Base-by-base conservation (phyloP, 108 stramenopile genomes). In the Nannochloropsis granulata region DNA sequence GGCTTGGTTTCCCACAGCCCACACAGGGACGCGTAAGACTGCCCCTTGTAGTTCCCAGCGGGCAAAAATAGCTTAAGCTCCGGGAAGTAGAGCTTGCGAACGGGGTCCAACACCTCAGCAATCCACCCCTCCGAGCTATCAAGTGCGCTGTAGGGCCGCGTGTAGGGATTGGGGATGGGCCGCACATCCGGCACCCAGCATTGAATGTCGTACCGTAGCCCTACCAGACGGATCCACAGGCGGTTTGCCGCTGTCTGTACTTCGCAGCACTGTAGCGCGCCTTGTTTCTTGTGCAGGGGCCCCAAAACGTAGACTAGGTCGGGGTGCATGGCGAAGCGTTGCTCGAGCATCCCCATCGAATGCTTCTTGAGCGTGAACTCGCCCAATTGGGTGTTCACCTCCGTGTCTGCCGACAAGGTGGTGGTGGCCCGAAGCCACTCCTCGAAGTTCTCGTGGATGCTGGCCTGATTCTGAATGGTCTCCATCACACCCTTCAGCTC, bases 301-400 rank as follows among this genome's bases (percentile, higher is more conserved):
- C 84, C 87, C 42, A 90, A 88, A 13, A 90, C 86, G 16, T 44
- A 25, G 16, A 44, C 79, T 87, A 99, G 98, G 86, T 97, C 97
- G 12, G 87, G 92, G 89, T 97, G 93, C 16, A 93, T 93, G 88
- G 95, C 88, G 25, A 99, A 94, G 46, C 94, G 91, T 8, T 90
- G 92, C 85, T 97, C 96, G 12, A 99, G 93, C 42, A 97, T 86
- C 56, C 94, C 93, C 95, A 98, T 96, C 83, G 97, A 95, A 92
- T 98, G 97, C 84, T 96, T 96, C 84, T 97, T 96, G 43, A 99
- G 90, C 8, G 97, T 98, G 88, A 98, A 98, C 88, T 99, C 97
- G 80, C 96, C 95, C 19, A 98, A 92, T 86, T 98, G 97, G 23
- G 96, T 87, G 86, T 97, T 96, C 71, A 96, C 93, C 88, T 98